These are phyloP conservation scores for Lactifluus echinatus DNA, from an alignment of 768 basidiomycete species.

Conservation along the genomic window DNA sequence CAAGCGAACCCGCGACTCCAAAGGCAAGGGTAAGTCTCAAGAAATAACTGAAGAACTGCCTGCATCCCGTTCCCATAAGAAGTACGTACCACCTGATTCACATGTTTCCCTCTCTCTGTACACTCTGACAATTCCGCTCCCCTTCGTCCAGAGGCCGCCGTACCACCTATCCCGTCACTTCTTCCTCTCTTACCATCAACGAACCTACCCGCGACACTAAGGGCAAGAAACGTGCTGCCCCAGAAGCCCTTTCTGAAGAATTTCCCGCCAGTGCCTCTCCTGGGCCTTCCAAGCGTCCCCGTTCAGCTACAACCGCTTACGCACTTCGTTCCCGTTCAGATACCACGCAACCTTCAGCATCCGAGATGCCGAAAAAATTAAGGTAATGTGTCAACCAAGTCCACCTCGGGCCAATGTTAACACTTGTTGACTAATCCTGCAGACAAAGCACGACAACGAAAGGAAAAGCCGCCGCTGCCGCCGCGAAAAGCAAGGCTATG, in stretches of 20 bases:
- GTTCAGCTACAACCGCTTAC: constrained; percentile 44
- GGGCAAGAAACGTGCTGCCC: constrained; percentile 88
- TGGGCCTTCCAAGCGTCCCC: constrained; percentile 54
- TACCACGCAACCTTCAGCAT: constrained; percentile 31
- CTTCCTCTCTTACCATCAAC: constrained; percentile 53
- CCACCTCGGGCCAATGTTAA: neutral
- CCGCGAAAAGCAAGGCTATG: constrained; percentile 47
- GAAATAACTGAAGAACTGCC: constrained; percentile 50
- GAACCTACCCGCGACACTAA: constrained; percentile 69
- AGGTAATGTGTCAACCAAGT: constrained; percentile 33
- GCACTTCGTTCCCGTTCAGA: constrained; percentile 55
- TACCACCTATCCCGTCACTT: constrained; percentile 37
- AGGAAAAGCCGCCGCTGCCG: constrained; percentile 31
- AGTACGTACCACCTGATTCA: constrained; percentile 28
- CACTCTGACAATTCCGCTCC: neutral
- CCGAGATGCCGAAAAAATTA: constrained; percentile 69
- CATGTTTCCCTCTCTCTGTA: constrained; percentile 25
- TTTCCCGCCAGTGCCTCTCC: constrained; percentile 35
- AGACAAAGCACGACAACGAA: constrained; percentile 40
- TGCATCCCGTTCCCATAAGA: constrained; percentile 3
- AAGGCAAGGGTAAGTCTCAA: constrained; percentile 56
- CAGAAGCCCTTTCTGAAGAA: constrained; percentile 61
- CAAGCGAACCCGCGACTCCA: constrained; percentile 19
- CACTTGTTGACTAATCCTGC: constrained; percentile 13
- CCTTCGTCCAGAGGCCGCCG: constrained; percentile 45